A percentile compares a stretch with the other conserved stretches of the same genome.
phyloP scores from a whole-genome alignment of 1,284 basidiomycete genomes.

The Pyrrhoderma lamaoense region DNA sequence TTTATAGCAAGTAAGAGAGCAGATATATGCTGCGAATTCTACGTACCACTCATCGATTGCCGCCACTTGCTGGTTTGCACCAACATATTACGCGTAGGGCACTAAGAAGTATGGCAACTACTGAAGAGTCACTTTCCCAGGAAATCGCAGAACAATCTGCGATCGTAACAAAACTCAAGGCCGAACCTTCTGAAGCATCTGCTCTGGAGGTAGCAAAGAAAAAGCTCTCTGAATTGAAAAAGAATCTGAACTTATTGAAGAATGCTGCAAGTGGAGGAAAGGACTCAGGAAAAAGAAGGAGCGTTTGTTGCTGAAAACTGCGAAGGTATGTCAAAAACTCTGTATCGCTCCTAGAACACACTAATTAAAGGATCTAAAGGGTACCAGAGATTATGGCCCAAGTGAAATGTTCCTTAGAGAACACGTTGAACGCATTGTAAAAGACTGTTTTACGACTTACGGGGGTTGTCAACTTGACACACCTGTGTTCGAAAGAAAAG shows the following conservation, averaged over 20 bases:
- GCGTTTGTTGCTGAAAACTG: constrained; percentile 69
- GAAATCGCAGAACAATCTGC: constrained; percentile 49
- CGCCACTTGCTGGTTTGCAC: not conserved
- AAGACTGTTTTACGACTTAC: constrained; percentile 82
- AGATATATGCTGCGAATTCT: constrained; percentile 15
- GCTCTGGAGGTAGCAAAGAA: constrained; percentile 59
- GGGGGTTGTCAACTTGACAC: constrained; percentile 95
- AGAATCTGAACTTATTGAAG: constrained; percentile 40
- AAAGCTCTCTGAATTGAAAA: constrained; percentile 64
- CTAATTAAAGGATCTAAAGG: constrained; percentile 42
- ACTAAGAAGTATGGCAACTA: constrained; percentile 6
- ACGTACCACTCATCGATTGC: constrained; percentile 13
- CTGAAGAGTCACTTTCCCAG: constrained; percentile 19
- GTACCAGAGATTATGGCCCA: constrained; percentile 93
- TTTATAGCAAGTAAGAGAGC: not conserved
- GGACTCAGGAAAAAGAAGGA: constrained; percentile 52
- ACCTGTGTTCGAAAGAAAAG: constrained; percentile 96
- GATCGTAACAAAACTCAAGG: constrained; percentile 52
- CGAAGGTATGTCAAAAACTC: constrained; percentile 50
- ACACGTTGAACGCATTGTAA: constrained; percentile 85
- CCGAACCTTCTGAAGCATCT: constrained; percentile 37
- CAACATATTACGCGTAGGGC: not conserved
- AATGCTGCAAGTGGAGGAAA: constrained; percentile 29
- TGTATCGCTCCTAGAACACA: constrained; percentile 7
- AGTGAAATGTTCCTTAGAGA: constrained; percentile 91